A percentile compares a stretch with the other conserved stretches of the same genome.
Conservation (phyloP, 2,329 filamentous ascomycete genomes). For the Hymenoscyphus linearis region DNA sequence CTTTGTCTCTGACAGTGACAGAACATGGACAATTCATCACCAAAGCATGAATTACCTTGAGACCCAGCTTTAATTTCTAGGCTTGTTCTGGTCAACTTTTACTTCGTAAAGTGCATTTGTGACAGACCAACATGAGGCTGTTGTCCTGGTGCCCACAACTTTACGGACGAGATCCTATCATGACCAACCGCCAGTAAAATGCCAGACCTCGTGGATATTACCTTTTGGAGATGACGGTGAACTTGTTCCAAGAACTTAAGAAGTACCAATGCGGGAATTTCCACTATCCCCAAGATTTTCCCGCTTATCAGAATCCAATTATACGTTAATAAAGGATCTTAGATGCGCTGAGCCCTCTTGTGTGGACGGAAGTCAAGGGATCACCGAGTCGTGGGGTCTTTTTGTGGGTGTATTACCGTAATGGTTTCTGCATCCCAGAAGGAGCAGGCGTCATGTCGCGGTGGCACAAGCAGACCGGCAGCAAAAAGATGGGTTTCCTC, state of each 20-base stretch:
- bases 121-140: not conserved
- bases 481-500: constrained; percentile 3
- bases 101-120: not conserved
- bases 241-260: not conserved
- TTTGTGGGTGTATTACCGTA: not conserved
- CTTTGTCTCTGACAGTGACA: not conserved
- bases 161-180: not conserved
- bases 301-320: not conserved
- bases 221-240: not conserved
- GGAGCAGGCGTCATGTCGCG: not conserved
- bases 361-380: not conserved
- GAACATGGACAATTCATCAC: not conserved
- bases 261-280: not conserved
- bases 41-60: not conserved
- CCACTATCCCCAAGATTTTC: not conserved
- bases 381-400: not conserved
- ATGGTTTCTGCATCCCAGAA: constrained; percentile 2
- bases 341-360: not conserved
- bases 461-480: constrained; percentile 2
- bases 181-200: not conserved
- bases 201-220: not conserved
- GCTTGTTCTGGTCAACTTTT: not conserved
- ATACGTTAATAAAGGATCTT: not conserved
- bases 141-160: too few species aligned
- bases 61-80: constrained; percentile 1